These are phyloP conservation scores for Climacium dendroides DNA, from an alignment of 225 moss, liverwort and hornwort genomes.

Conservation along the genomic window DNA sequence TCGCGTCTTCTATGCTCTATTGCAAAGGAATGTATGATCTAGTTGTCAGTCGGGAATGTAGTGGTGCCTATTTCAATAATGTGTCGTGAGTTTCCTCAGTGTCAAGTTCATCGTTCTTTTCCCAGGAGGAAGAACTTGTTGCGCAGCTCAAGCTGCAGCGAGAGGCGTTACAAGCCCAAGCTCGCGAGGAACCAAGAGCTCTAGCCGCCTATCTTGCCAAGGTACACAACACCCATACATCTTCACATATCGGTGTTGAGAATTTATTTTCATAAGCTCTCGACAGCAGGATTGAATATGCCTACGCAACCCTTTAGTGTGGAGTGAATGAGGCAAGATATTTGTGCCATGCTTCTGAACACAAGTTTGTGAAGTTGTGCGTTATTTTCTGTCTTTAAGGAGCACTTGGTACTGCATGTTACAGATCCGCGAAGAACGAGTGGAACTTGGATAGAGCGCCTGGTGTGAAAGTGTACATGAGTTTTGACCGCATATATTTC, in stretches of 20 bases:
- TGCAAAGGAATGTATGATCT: not conserved
- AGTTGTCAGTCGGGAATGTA: not conserved
- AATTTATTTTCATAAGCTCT: not conserved
- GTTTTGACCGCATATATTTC: not conserved
- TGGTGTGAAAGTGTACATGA: not conserved
- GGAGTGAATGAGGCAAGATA: not conserved
- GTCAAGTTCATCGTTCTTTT: not conserved
- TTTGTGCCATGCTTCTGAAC: not conserved
- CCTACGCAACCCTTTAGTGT: not conserved
- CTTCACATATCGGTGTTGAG: not conserved
- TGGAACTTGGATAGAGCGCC: slow-evolving; percentile 1
- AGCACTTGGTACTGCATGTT: not conserved
- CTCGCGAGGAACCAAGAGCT: slow-evolving; percentile 24
- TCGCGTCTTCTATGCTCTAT: not conserved
- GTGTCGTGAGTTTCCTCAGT: not conserved
- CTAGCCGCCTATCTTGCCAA: slow-evolving; percentile 23
- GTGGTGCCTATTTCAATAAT: not conserved
- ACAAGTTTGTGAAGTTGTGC: not conserved
- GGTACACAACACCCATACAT: not conserved
- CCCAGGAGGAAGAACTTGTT: slow-evolving; percentile 39
- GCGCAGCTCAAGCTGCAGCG: slow-evolving; percentile 37
- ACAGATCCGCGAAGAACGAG: slow-evolving; percentile 32
- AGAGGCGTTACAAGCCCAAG: slow-evolving; percentile 22
- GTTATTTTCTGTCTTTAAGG: not conserved
- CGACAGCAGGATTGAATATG: not conserved